Evolutionary conservation across 2,329 filamentous ascomycete species (phyloP).

Genomic region (Arachnopeziza araneosa): DNA sequence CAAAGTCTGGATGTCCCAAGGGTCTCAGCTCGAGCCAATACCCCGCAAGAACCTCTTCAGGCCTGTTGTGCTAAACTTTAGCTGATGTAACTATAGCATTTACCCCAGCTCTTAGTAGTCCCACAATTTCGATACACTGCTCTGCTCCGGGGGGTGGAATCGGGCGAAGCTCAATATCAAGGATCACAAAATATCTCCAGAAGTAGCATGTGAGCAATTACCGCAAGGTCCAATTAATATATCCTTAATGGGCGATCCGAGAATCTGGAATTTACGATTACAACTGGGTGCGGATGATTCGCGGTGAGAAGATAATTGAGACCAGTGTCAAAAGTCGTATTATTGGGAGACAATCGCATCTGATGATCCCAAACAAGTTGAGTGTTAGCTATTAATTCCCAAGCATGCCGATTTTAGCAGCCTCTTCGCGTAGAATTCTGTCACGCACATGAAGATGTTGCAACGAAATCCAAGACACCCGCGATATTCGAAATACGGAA

Average conservation of each 20-base stretch:
- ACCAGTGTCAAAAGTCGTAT: neutral
- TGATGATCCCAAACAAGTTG: neutral
- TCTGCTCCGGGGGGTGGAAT: neutral
- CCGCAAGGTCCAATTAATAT: neutral
- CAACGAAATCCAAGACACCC: neutral
- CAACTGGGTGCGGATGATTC: neutral
- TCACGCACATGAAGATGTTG: neutral
- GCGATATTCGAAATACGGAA: no score
- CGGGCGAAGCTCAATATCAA: neutral
- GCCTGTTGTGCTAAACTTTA: neutral
- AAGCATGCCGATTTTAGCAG: neutral
- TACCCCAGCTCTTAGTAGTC: neutral
- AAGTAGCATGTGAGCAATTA: neutral
- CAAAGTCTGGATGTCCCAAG: neutral
- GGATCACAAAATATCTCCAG: neutral
- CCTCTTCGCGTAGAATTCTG: neutral
- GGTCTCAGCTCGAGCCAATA: neutral
- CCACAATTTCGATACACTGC: neutral
- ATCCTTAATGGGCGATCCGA: neutral
- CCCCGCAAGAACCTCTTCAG: neutral
- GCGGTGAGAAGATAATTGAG: neutral
- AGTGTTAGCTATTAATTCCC: neutral
- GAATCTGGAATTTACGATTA: neutral
- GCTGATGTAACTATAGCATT: neutral
- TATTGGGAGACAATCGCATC: neutral